Conservation (phyloP, 2,329 filamentous ascomycete genomes). For the Bimuria novae-zelandiae region DNA sequence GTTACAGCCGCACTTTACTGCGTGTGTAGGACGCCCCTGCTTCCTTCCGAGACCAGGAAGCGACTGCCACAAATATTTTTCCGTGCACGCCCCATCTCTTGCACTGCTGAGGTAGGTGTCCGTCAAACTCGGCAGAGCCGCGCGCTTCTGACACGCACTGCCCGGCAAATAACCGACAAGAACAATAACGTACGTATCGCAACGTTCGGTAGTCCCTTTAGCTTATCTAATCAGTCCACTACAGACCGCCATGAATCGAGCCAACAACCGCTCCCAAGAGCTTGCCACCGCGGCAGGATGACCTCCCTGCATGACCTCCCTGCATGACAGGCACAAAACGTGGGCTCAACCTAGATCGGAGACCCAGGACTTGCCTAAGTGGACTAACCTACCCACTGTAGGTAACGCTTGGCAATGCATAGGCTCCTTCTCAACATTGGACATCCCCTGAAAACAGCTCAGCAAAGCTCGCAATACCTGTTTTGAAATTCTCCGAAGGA, state of each 20-base stretch:
- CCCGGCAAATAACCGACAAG: not conserved
- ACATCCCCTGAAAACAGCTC: not conserved
- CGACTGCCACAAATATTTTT: too few relatives aligned
- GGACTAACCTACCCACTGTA: not conserved
- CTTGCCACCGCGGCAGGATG: not conserved
- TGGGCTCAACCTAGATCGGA: not conserved
- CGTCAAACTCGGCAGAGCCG: too few relatives aligned
- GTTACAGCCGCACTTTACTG: not conserved
- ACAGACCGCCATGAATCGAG: not conserved
- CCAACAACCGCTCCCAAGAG: not conserved
- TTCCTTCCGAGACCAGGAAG: not conserved
- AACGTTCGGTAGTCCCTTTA: not conserved
- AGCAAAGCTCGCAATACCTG: not conserved
- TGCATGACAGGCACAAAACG: constrained; percentile 4
- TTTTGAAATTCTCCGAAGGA: not conserved
- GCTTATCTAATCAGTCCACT: not conserved
- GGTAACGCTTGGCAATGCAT: not conserved
- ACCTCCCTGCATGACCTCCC: too few relatives aligned
- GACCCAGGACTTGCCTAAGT: not conserved
- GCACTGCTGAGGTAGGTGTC: too few relatives aligned
- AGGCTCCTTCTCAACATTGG: not conserved
- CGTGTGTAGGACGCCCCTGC: not conserved
- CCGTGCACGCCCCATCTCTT: too few relatives aligned
- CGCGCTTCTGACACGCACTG: not conserved
- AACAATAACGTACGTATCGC: not conserved